These are phyloP conservation scores for Zoysia pacifica DNA, from an alignment of 176 grass and related monocot genomes.

Conservation along the genomic window DNA sequence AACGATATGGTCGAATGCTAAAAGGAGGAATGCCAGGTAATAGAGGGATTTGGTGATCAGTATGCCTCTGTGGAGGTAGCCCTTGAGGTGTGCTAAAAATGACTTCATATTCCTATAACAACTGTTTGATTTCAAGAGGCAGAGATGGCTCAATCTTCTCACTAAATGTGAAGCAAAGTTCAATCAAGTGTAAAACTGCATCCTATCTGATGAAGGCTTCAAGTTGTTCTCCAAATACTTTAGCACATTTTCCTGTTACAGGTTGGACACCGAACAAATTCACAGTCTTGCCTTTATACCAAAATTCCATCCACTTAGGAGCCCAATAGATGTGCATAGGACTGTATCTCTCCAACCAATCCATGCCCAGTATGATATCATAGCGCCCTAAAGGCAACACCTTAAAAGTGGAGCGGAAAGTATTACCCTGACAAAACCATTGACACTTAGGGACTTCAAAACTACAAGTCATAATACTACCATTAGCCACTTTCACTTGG, in stretches of 20 bases:
- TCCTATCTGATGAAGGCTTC: neutral
- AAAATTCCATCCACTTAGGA: neutral
- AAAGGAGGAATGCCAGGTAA: too few species aligned
- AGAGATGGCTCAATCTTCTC: too few species aligned
- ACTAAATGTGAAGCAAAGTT: neutral
- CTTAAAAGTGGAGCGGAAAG: neutral
- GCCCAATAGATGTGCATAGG: neutral
- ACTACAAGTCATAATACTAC: too few species aligned
- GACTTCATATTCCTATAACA: too few species aligned
- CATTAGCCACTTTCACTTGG: too few species aligned
- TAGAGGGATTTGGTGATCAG: too few species aligned
- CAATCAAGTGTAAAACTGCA: neutral
- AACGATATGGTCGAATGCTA: too few species aligned
- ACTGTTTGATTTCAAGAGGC: too few species aligned
- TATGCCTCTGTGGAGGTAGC: too few species aligned
- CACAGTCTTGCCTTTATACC: neutral
- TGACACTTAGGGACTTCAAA: neutral
- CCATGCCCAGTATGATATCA: neutral
- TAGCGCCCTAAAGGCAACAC: neutral
- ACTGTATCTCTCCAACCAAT: neutral
- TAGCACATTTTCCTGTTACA: neutral
- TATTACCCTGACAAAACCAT: neutral
- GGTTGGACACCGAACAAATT: neutral
- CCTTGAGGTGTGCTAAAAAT: too few species aligned
- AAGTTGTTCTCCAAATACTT: neutral